Base-by-base conservation (phyloP, 768 basidiomycete genomes). In the Auriculariales sp. region DNA sequence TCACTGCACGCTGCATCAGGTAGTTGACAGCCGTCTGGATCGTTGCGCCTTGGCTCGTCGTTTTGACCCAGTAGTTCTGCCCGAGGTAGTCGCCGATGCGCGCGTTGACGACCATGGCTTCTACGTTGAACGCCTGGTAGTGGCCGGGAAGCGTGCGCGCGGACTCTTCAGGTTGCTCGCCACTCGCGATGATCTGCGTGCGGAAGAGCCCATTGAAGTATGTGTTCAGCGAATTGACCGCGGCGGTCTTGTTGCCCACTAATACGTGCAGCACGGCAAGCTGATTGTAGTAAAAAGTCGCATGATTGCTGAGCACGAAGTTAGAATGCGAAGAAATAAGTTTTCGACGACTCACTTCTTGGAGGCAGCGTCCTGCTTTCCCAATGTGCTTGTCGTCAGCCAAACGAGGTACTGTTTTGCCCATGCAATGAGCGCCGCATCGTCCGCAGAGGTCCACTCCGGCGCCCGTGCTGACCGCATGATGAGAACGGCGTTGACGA, bases 121-220 rank as follows among this genome's bases (percentile, higher is more conserved):
- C 76, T 14, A 82, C 67, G 53, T 84, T 84, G 63, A 79, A 83
- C 0, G 73, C 70, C 9, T 77, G 71, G 58, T 83, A 82, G 57
- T 83, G 80, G 59, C 74, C 81, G 14, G 81, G 78, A 10, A 74
- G 67, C 1, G 78, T 78, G 25, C 81, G 74, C 2, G 61, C 67
- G 15, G 76, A 70, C 64, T 83, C 81, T 12, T 78, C 60, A 10
- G 81, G 79, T 75, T 55, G 58, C 53, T 81, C 79, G 17, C 81
- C 81, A 47, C 64, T 68, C 0, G 72, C 68, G 3, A 60, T 64
- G 49, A 82, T 80, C 57, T 83, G 80, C 15, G 55, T 56, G 57
- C 67, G 59, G 55, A 71, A 84, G 36, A 70, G 66, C 2, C 58
- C 65, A 10, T 61, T 60, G 60, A 81, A 83, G 57, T 74, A 83